A percentile compares a stretch with the other conserved stretches of the same genome.
These are phyloP conservation scores for Neostapfia colusana DNA, from an alignment of 176 grass and related monocot species.

Conservation along the genomic window DNA sequence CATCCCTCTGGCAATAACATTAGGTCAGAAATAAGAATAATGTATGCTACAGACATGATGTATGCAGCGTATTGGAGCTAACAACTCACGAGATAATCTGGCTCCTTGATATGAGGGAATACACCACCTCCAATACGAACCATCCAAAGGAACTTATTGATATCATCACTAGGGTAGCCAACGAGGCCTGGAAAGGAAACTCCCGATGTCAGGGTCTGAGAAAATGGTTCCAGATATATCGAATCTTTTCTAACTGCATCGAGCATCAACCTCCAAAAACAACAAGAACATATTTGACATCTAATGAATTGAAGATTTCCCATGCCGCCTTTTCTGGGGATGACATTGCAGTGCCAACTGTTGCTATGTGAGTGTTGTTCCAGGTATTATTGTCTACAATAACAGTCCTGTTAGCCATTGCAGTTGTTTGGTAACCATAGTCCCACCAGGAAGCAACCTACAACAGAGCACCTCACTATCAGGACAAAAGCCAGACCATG, in stretches of 20 bases:
- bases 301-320: constrained; percentile 96
- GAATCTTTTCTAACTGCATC: not conserved
- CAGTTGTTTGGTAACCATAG: constrained; percentile 99
- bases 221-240: not conserved
- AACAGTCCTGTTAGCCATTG: constrained; percentile 98
- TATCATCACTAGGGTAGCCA: constrained; percentile 98
- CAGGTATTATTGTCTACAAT: constrained; percentile 99
- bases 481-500: constrained; percentile 22
- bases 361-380: constrained; percentile 99
- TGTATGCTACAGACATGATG: constrained; percentile 26
- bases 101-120: constrained; percentile 98
- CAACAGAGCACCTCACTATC: constrained; percentile 26
- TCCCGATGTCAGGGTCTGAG: constrained; percentile 32
- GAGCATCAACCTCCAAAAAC: constrained; percentile 87
- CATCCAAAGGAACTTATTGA: constrained; percentile 99
- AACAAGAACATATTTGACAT: constrained; percentile 99
- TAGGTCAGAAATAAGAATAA: constrained; percentile 35
- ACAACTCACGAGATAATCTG: constrained; percentile 97
- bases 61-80: not conserved
- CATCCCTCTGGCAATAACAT: constrained; percentile 71
- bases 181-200: constrained; percentile 84
- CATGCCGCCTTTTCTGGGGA: constrained; percentile 97
- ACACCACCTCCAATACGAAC: constrained; percentile 99
- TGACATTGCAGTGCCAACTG: constrained; percentile 99
- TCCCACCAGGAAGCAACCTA: constrained; percentile 99